Base-by-base conservation (phyloP, 2,329 filamentous ascomycete genomes). In the Sarocladium oryzae region DNA sequence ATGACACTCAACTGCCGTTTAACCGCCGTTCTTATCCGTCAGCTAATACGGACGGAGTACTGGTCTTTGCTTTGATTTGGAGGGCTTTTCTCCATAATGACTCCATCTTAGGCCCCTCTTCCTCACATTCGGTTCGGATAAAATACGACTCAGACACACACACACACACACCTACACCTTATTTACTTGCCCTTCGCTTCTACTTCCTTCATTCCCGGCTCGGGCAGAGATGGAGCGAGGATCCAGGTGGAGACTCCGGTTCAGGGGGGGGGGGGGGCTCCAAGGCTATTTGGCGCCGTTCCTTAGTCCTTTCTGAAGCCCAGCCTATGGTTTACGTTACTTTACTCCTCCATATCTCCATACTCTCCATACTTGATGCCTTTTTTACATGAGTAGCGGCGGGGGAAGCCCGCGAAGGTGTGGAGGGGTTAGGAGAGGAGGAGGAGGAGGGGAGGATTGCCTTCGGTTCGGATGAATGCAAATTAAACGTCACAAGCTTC, bases 381-480 rank as follows among this genome's bases (percentile, higher is more conserved):
- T 15, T 32, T 37, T 37, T 8, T 7, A 30, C 28, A 30, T 37
- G 35, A n/a, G 28, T 30, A 48, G 43, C 26, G 8, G 43, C 43
- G 43, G 43, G 43, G 43, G 43, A 48, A 18, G 43, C n/a, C 43
- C 43, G 43, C 43, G 43, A 48, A n/a, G n/a, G n/a, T n/a, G n/a
- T n/a, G n/a, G n/a, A n/a, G n/a, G n/a, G n/a, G n/a, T n/a, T n/a
- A n/a, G 43, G 16, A 10, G 36, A 9, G 16, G 15, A 6, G 15
- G 15, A 16, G n/a, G 10, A 18, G 5, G 7, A 7, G 6, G 16
- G 43, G 26, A 26, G 43, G 43, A 26, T 48, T 48, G 24, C 43
- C 43, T 48, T 26, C 26, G 18, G 24, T 30, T 9, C 43, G 43
- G 43, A 20, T 48, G 43, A 48, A 48, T 48, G 43, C 43, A 48